Conservation (phyloP, 768 basidiomycete species). For the Dendrothele bispora region DNA sequence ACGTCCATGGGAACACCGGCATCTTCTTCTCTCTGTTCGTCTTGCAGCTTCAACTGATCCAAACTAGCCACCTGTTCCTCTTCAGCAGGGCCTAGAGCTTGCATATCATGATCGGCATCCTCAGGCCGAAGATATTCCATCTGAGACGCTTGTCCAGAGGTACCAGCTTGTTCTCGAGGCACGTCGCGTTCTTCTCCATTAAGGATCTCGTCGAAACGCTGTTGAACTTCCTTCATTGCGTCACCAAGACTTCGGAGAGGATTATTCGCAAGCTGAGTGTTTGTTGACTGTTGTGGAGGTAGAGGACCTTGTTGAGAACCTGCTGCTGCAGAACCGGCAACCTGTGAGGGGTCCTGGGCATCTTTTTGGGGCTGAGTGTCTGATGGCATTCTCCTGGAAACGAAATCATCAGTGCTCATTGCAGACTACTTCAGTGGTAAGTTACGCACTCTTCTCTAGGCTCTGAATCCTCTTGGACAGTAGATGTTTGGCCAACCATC, state of each 20-base stretch:
- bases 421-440: too few relatives aligned
- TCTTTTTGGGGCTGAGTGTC: constrained; percentile 19
- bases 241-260: constrained; percentile 83
- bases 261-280: constrained; percentile 41
- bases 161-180: constrained; percentile 35
- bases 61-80: constrained; percentile 83
- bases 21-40: constrained; percentile 45
- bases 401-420: not conserved
- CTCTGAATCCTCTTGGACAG: not conserved
- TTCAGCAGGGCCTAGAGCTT: constrained; percentile 85
- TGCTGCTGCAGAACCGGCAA: constrained; percentile 33
- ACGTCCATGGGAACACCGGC: constrained; percentile 49
- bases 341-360: constrained; percentile 9
- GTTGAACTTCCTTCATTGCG: constrained; percentile 74
- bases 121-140: constrained; percentile 79
- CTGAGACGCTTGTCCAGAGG: constrained; percentile 38
- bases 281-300: constrained; percentile 37
- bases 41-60: constrained; percentile 75
- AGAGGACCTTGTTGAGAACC: constrained; percentile 47
- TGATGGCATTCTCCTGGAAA: too few relatives aligned
- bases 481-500: not conserved
- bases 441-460: not conserved
- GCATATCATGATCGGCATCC: constrained; percentile 71
- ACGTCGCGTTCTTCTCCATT: constrained; percentile 33
- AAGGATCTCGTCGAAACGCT: constrained; percentile 83